Evolutionary conservation across 2,329 filamentous ascomycete species (phyloP).

Genomic region (Fusarium temperatum): DNA sequence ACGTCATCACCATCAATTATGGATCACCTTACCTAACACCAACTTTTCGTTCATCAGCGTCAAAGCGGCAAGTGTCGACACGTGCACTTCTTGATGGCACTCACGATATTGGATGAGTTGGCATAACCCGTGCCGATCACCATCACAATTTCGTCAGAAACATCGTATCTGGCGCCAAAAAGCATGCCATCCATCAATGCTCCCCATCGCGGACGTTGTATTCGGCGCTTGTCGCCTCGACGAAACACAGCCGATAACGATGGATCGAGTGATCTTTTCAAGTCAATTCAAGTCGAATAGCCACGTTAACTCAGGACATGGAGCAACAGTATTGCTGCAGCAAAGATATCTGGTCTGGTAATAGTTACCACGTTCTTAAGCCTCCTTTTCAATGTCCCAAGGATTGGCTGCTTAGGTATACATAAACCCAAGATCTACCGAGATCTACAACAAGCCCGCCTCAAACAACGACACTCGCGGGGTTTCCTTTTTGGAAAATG

Average conservation of each 20-base stretch:
- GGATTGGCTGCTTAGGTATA: not conserved
- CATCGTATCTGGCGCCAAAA: not conserved
- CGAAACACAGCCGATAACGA: not conserved
- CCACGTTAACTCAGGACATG: not conserved
- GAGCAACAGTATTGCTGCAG: not conserved
- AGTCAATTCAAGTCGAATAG: slow-evolving; percentile 2
- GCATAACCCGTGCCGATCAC: slow-evolving; percentile 15
- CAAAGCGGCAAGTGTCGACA: not conserved
- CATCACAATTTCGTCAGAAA: slow-evolving; percentile 6
- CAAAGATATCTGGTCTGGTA: not conserved
- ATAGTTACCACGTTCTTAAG: slow-evolving; percentile 4
- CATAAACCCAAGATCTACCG: slow-evolving; percentile 19
- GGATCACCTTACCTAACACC: slow-evolving; percentile 2
- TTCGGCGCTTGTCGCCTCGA: not conserved
- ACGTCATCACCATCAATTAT: slow-evolving; percentile 1
- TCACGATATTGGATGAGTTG: not conserved
- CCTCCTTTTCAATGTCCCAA: slow-evolving; percentile 2
- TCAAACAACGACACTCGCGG: not conserved
- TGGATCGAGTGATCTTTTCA: slow-evolving; percentile 8
- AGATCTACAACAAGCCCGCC: slow-evolving; percentile 18
- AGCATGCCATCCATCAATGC: not conserved
- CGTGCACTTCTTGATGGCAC: slow-evolving; percentile 3
- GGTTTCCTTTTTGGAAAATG: slow-evolving; percentile 6
- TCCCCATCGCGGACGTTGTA: not conserved
- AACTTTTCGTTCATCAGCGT: not conserved